Base-by-base conservation (phyloP, 1,284 basidiomycete genomes). In the Trichosporon coremiiforme region DNA sequence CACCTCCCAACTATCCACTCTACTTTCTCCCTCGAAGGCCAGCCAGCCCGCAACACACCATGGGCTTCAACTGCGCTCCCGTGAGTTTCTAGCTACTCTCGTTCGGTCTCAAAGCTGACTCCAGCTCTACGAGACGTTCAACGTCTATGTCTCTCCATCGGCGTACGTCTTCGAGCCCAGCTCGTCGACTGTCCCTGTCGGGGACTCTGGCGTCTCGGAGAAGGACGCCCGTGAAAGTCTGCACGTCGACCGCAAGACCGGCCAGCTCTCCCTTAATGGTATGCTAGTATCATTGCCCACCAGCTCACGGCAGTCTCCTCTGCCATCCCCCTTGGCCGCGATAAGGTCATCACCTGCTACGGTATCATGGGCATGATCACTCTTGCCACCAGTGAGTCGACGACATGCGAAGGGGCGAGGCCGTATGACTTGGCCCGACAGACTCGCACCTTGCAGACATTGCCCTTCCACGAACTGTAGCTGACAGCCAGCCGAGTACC, bases 351-450 rank as follows among this genome's bases (percentile, higher is more conserved):
- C 41, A 83, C 84, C n/a, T 84, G 85, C 67, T 94, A 93, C 83
- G 95, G 94, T 67, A 91, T 97, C 74, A 85, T 94, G 66, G 95
- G 94, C 67, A 86, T 94, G 78, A 90, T 97, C 75, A 90, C 91
- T 20, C 85, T 98, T 69, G 88, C 92, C n/a, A 86, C 92, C 72
- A 92, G 94, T 95, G 79, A 41, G 66, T 64, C 4, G 31, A 62
- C 6, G n/a, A 20, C n/a, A 36, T 25, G 20, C 31, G 57, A 29
- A n/a, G 63, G n/a, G 10, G 4, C 17, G 62, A 22, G 63, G 29
- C 20, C 10, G 38, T 25, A 31, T 31, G 31, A 29, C 45, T n/a
- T 25, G 8, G 2, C 57, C 1, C 15, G 31, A 31, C 50, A 4
- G 9, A 12, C 50, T 53, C 20, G 10, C 50, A 25, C 50, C 50